Evolutionary conservation across 257 asterid genomes (phyloP).

Genomic region (Agastache rugosa): DNA sequence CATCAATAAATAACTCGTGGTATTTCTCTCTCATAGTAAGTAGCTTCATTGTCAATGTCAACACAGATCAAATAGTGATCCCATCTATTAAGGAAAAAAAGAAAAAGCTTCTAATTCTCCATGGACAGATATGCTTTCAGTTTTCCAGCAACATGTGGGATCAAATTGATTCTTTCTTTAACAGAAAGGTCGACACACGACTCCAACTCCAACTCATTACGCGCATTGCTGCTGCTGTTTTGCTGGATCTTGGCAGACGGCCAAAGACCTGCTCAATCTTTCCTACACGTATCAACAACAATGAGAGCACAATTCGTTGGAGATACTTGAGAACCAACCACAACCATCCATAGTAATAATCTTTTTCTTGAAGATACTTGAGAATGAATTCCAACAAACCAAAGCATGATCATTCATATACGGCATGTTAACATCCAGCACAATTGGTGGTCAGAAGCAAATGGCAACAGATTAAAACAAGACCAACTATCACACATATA

Average conservation of each 20-base stretch:
- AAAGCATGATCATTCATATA: background rate
- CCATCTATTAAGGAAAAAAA: conserved; percentile 12
- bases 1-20: background rate
- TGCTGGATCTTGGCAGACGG: conserved; percentile 82
- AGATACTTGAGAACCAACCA: background rate
- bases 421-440: background rate
- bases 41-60: background rate
- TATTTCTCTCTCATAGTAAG: conserved; percentile 8
- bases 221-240: conserved; percentile 44
- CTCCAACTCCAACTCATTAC: conserved; percentile 64
- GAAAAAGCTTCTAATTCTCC: conserved; percentile 39
- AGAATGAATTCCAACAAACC: background rate
- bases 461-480: background rate
- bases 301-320: background rate
- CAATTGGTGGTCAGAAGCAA: background rate
- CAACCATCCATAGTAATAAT: background rate
- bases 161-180: conserved; percentile 56
- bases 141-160: conserved; percentile 80
- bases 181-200: conserved; percentile 77
- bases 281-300: conserved; percentile 57
- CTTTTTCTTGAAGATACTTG: conserved; percentile 11
- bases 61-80: conserved; percentile 11
- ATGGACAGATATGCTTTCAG: conserved; percentile 57
- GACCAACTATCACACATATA: background rate
- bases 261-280: conserved; percentile 65